Percentiles rank a stretch among this genome's conserved stretches.
Evolutionary conservation across 1,284 basidiomycete genomes (phyloP).

Genomic region (Ustilago sp.): DNA sequence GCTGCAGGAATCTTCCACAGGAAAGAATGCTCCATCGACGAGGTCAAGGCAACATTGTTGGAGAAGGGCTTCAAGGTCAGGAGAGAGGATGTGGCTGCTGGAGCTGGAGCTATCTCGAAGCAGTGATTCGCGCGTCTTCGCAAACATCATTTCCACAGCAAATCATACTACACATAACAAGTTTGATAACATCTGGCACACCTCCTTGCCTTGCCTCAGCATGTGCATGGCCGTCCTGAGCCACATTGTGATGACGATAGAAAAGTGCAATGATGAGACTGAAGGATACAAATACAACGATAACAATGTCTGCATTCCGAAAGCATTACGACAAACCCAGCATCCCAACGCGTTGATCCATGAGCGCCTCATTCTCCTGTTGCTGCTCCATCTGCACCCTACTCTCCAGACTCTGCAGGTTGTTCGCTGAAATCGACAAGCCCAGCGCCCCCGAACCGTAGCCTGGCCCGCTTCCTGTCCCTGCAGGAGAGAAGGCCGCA

Average conservation of each 20-base stretch:
- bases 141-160: neutral
- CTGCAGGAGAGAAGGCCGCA: conserved; percentile 36
- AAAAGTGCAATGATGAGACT: neutral
- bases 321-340: conserved; percentile 30
- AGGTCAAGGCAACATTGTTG: conserved; percentile 69
- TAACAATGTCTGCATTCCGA: neutral
- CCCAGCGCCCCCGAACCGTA: conserved; percentile 56
- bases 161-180: neutral
- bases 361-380: conserved; percentile 42
- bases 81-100: conserved; percentile 46
- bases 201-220: neutral
- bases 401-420: conserved; percentile 23
- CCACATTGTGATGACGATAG: neutral
- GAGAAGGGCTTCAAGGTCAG: conserved; percentile 57
- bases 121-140: conserved; percentile 14
- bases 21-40: conserved; percentile 78
- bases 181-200: neutral
- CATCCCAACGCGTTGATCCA: conserved; percentile 48
- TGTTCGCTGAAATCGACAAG: conserved; percentile 42
- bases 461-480: conserved; percentile 44
- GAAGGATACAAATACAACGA: conserved; percentile 19
- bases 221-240: neutral
- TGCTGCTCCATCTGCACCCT: conserved; percentile 32
- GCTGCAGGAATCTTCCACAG: conserved; percentile 99
- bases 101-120: conserved; percentile 50